These are phyloP conservation scores for Cryptosporidium tyzzeri DNA, from an alignment of 169 alveolate species.

Conservation along the genomic window DNA sequence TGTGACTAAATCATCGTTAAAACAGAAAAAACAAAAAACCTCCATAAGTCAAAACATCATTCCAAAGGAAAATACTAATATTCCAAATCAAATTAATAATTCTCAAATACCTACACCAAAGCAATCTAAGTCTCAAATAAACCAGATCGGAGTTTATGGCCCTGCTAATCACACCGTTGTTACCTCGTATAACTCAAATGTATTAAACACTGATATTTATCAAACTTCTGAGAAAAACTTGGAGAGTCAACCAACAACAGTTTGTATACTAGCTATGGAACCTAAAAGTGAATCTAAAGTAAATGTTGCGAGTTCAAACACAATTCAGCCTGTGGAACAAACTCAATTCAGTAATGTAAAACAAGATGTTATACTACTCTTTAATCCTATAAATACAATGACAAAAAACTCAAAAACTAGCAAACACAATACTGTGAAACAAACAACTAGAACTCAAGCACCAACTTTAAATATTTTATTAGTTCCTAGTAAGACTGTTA, in stretches of 20 bases:
- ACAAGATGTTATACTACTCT: neutral
- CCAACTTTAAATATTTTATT: neutral
- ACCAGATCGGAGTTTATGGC: neutral
- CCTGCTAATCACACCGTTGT: neutral
- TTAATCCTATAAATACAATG: neutral
- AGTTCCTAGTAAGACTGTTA: neutral
- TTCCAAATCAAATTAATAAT: neutral
- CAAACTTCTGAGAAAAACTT: neutral
- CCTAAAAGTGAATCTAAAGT: neutral
- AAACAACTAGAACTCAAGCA: neutral
- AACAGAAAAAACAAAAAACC: neutral
- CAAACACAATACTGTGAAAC: neutral
- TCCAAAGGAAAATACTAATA: neutral
- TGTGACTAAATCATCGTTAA: no score
- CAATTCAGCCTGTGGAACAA: neutral
- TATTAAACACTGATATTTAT: neutral
- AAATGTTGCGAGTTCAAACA: neutral
- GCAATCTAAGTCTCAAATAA: neutral
- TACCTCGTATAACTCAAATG: neutral
- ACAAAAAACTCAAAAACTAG: neutral
- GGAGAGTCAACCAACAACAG: neutral
- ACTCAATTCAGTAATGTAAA: neutral
- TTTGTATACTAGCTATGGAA: neutral
- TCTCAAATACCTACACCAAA: neutral
- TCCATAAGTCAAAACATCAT: neutral